Conservation (phyloP, 1,284 basidiomycete genomes). For the Puccinia coronata region DNA sequence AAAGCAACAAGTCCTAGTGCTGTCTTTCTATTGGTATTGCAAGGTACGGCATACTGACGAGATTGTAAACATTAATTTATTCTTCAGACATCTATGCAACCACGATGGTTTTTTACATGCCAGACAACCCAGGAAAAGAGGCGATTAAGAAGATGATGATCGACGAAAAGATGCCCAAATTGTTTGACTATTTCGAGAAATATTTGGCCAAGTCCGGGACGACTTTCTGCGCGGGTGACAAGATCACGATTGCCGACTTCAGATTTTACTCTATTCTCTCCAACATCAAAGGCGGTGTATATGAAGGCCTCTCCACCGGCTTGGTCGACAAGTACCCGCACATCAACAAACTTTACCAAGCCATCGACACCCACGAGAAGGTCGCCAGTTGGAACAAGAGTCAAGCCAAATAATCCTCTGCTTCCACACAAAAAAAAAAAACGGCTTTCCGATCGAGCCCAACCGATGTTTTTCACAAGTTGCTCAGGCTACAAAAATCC, state of each 20-base stretch:
- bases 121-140: background rate
- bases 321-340: constrained; percentile 22
- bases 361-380: constrained; percentile 19
- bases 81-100: background rate
- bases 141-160: background rate
- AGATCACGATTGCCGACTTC: constrained; percentile 8
- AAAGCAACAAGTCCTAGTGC: too few relatives aligned
- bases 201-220: background rate
- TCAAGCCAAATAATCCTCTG: background rate
- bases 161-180: background rate
- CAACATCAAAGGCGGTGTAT: background rate
- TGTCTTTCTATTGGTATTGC: too few relatives aligned
- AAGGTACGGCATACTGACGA: background rate
- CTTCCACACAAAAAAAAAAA: too few relatives aligned
- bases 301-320: background rate
- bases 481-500: too few relatives aligned
- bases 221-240: constrained; percentile 25
- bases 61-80: background rate
- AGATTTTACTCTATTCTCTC: background rate
- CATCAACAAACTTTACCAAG: constrained; percentile 15
- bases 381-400: constrained; percentile 28
- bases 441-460: too few relatives aligned
- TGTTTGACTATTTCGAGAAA: constrained; percentile 4
- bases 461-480: too few relatives aligned
- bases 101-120: background rate